phyloP scores from a whole-genome alignment of 108 stramenopile genomes.

The Cylindrotheca fusiformis region DNA sequence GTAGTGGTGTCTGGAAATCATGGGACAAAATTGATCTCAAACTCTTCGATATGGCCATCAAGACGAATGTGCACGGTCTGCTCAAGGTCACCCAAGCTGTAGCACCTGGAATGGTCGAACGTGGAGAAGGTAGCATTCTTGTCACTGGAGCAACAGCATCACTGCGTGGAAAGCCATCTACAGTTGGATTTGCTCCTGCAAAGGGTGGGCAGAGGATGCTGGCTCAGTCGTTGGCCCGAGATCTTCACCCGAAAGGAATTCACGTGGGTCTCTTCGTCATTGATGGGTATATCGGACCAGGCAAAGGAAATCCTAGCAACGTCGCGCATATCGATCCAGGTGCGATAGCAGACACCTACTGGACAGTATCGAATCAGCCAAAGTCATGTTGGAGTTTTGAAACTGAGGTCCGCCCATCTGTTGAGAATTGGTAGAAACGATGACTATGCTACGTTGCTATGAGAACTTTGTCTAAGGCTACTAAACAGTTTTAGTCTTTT shows the following conservation, averaged over 20 bases:
- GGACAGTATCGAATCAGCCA: constrained; percentile 18
- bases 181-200: constrained; percentile 31
- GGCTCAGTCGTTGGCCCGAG: constrained; percentile 31
- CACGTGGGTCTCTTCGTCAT: constrained; percentile 35
- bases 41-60: constrained; percentile 4
- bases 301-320: constrained; percentile 1
- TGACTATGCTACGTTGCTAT: no score
- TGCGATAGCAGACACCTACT: constrained; percentile 31
- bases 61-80: constrained; percentile 27
- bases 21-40: constrained; percentile 16
- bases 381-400: constrained; percentile 34
- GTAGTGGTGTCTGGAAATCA: constrained; percentile 27
- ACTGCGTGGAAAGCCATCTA: constrained; percentile 25
- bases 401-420: constrained; percentile 21
- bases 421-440: constrained; percentile 33
- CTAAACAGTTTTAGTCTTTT: no score
- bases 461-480: no score
- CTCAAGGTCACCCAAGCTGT: constrained; percentile 12
- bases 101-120: constrained; percentile 24
- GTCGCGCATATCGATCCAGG: constrained; percentile 18
- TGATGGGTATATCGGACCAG: constrained; percentile 24
- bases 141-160: constrained; percentile 37
- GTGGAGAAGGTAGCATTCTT: constrained; percentile 7
- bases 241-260: constrained; percentile 28
- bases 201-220: constrained; percentile 23